Evolutionary conservation across 805 yeast species (phyloP).

Genomic region (Clavispora carvajalis): DNA sequence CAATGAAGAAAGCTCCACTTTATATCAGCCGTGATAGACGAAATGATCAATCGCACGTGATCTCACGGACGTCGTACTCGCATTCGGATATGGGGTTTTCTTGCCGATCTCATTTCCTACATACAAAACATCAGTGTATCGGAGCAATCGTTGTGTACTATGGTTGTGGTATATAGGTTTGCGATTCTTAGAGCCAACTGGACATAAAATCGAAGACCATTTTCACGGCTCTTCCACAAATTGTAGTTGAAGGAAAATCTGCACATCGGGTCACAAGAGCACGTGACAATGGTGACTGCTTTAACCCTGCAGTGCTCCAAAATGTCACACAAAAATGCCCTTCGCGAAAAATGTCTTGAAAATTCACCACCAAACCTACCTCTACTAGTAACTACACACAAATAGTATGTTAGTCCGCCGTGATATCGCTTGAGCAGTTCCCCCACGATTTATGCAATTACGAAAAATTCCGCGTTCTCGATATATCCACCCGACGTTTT

Average conservation of each 20-base stretch:
- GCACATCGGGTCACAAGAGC: no score
- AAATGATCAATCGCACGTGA: neutral
- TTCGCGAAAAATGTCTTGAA: conserved; percentile 2
- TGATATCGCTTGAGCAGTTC: neutral
- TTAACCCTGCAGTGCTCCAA: neutral
- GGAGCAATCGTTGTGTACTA: no score
- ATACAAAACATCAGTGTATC: no score
- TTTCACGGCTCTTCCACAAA: no score
- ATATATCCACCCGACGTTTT: no score
- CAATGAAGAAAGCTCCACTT: no score
- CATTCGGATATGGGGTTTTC: neutral
- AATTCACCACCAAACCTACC: neutral
- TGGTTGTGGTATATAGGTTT: no score
- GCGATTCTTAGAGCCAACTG: no score
- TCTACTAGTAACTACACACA: neutral
- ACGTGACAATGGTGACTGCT: conserved; percentile 4
- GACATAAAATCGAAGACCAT: no score
- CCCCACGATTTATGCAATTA: neutral
- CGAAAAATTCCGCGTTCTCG: neutral
- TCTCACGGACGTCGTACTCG: neutral
- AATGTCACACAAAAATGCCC: conserved; percentile 1
- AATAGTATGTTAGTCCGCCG: conserved; percentile 3
- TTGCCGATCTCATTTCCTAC: no score
- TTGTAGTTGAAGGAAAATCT: no score
- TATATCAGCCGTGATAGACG: neutral